Base-by-base conservation (phyloP, 148 eudicot genomes). In the Rhododendron vialii region DNA sequence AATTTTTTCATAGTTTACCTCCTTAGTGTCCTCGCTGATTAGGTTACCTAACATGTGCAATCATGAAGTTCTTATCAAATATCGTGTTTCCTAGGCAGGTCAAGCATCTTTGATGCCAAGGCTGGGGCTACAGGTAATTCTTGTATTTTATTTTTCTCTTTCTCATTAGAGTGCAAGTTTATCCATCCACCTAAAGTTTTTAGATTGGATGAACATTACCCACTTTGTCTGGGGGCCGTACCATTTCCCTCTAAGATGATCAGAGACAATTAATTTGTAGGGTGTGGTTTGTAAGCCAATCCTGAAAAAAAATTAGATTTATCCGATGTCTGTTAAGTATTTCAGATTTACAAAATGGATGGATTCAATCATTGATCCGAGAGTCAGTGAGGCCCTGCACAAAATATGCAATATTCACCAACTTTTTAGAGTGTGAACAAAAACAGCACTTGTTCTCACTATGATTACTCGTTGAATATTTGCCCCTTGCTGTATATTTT, bases 71-170 rank as follows among this genome's bases (percentile, higher is more conserved):
- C 18, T 80, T 50, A 13, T 80, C 1, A 14, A 43, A 80, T 80
- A 14, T 48, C 1, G 13, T 51, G 59, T 26, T 50, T 51, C 55
- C 5, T 81, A 7, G 78, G 61, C 83, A 92, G 95, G 84, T 95
- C 96, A 81, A 92, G 95, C 91, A 93, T 95, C 81, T 94, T 94
- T 75, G 95, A 95, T 89, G 96, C 95, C 86, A 95, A 94, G 90
- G 98, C 96, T 43, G 98, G 98, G 98, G 98, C 33, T 94, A 95
- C 94, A 94, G 98, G 98, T 95, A 92, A 89, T 71, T 84, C 22
- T 17, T 4, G 2, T 59, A 28, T 28, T 28, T 24, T 15, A 2
- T 47, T 20, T 24, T 47, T 45, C 3, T 11, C 43, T 4, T 22
- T 63, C 61, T 55, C 20, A 15, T 12, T 0, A 81, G 12, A 20